Evolutionary conservation across 345 rosid genomes (phyloP).

Genomic region (Arabidopsis thaliana): DNA sequence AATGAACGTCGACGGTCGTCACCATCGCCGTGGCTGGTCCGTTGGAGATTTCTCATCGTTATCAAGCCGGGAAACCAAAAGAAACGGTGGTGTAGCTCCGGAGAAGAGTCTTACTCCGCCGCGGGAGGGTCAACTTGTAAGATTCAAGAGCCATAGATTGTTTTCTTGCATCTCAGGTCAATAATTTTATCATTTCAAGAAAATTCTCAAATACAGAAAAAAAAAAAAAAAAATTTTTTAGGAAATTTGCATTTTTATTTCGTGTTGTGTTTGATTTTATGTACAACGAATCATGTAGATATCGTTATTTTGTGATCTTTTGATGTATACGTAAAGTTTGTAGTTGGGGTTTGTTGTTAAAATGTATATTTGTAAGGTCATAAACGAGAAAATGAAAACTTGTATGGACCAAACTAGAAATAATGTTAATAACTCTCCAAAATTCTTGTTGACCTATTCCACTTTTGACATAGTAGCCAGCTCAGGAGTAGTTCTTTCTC

Average conservation of each 20-base stretch:
- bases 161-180: constrained; percentile 58
- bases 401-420: constrained; percentile 30
- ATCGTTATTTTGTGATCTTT: constrained; percentile 26
- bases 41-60: constrained; percentile 53
- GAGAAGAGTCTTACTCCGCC: constrained; percentile 35
- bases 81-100: constrained; percentile 14
- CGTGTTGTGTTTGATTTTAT: neutral
- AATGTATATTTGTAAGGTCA: constrained; percentile 19
- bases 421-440: constrained; percentile 5
- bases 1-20: constrained; percentile 29
- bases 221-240: neutral
- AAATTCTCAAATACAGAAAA: neutral
- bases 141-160: constrained; percentile 72
- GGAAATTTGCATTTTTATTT: neutral
- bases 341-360: neutral
- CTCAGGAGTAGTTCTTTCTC: neutral
- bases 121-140: constrained; percentile 50
- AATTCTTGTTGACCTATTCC: constrained; percentile 16
- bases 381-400: constrained; percentile 9
- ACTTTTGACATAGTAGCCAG: constrained; percentile 1
- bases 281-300: constrained; percentile 15
- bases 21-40: constrained; percentile 60
- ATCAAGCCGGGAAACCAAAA: constrained; percentile 34
- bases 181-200: constrained; percentile 24
- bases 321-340: constrained; percentile 18